Base-by-base conservation (phyloP, 2,329 filamentous ascomycete species). In the Botrytis porri region DNA sequence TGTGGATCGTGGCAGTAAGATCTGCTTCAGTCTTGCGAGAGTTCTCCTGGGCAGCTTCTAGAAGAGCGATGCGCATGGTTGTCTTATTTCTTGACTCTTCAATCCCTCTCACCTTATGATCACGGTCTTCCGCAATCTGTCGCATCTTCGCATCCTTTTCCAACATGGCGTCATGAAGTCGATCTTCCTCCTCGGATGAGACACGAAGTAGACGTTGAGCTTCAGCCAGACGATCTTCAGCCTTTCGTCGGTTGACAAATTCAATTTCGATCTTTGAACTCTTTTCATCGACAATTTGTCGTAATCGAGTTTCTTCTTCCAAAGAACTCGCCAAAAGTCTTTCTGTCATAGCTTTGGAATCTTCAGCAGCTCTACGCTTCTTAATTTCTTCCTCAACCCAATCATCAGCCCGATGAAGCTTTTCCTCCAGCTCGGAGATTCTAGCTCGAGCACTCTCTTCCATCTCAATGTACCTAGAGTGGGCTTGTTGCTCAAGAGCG, bases 161-260 rank as follows among this genome's bases (percentile, higher is more conserved):
- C 48, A 93, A 90, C 73, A 92, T 83, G 41, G 88, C 85, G 74
- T 91, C 88, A 39, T 90, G 86, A 8, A 95, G 86, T 71, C 90
- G 87, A 75, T 87, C 87, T 76, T 92, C 90, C 79, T 94, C 91
- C 79, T 93, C 90, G n/a, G 91, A 88, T 8, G 91, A 88, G 75
- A 90, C 87, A 73, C 89, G 88, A 39, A 94, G 85, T 35, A 91
- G 86, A 71, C 89, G 86, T 81, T 94, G 90, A n/a, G 90, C 86
- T 79, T 95, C 92, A 8, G 90, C 88, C 22, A 93, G 84, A 74
- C 88, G 88, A 78, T 95, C 92, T 80, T 95, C 92, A 1, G 90
- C 90, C 48, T 88, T 86, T 71, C 91, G 88, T 73, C 92, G 88
- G 65, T 83, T 83, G 62, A 86, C 84, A 74, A 91, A 83, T 77